Conservation (phyloP, 345 rosid genomes). For the Moricandia moricandioides region DNA sequence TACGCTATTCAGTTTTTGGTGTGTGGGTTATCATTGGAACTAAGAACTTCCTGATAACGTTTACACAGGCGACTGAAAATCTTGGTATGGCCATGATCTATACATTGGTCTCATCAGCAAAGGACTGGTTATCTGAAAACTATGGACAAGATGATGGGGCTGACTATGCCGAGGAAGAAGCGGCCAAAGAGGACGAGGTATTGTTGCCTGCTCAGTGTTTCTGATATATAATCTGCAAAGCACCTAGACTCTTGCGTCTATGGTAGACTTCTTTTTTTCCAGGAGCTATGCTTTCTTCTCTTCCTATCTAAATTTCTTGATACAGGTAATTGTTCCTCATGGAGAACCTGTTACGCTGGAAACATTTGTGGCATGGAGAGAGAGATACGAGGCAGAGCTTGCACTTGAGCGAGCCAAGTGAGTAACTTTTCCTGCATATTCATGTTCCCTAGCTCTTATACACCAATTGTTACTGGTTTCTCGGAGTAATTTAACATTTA, state of each 20-base stretch:
- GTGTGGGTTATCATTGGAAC: background rate
- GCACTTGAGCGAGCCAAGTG: conserved; percentile 97
- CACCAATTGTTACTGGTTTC: background rate
- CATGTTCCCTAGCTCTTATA: background rate
- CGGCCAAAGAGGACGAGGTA: conserved; percentile 83
- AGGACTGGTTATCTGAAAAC: conserved; percentile 86
- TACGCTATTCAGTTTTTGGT: background rate
- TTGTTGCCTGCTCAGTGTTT: conserved; percentile 29
- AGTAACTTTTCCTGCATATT: conserved; percentile 35
- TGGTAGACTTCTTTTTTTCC: background rate
- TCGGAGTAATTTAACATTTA: background rate
- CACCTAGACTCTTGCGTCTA: no score
- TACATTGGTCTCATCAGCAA: conserved; percentile 81
- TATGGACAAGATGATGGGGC: conserved; percentile 56
- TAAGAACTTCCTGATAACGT: background rate
- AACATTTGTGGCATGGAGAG: conserved; percentile 94
- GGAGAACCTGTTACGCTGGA: conserved; percentile 97
- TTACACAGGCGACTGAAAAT: conserved; percentile 75
- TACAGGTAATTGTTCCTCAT: conserved; percentile 83
- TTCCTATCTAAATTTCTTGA: conserved; percentile 14
- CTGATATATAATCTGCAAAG: no score
- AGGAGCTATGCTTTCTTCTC: conserved; percentile 6
- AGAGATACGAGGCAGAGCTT: conserved; percentile 93
- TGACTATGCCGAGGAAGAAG: conserved; percentile 48
- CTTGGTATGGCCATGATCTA: conserved; percentile 98